phyloP scores from a whole-genome alignment of 345 rosid genomes.

The Erysimum cheiranthoides region DNA sequence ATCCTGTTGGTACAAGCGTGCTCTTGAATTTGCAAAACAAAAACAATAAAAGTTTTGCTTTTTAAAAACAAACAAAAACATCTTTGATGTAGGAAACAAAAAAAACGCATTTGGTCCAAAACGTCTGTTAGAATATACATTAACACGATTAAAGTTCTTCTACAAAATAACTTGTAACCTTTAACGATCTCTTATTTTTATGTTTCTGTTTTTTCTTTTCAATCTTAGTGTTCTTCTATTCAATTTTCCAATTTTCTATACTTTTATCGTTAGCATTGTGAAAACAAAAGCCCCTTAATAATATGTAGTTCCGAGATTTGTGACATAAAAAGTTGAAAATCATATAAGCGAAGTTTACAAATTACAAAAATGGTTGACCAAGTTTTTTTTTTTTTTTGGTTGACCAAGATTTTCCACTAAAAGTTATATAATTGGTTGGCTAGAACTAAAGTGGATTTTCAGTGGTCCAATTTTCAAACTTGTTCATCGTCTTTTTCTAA shows the following conservation, averaged over 20 bases:
- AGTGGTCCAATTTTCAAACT: conserved; percentile 36
- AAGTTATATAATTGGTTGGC: conserved; percentile 1
- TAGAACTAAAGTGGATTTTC: conserved; percentile 18
- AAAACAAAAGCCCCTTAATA: background rate
- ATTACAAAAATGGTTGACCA: conserved; percentile 9
- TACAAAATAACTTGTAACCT: background rate
- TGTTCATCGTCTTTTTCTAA: conserved; percentile 37
- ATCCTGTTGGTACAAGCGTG: conserved; percentile 24
- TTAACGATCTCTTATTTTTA: background rate
- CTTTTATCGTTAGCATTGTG: conserved; percentile 2
- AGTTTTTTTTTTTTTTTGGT: too few species aligned
- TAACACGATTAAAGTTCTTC: background rate
- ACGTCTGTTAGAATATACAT: background rate
- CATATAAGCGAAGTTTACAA: conserved; percentile 15
- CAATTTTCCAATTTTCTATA: background rate
- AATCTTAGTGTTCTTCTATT: background rate
- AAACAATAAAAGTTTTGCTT: background rate
- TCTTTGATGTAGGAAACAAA: too few species aligned
- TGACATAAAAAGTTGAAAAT: conserved; percentile 17
- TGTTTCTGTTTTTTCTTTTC: background rate
- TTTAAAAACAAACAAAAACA: conserved; percentile 13
- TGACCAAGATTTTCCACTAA: conserved; percentile 5
- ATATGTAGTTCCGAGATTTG: conserved; percentile 4
- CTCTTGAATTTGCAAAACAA: background rate
- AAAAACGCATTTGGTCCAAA: conserved; percentile 13